Percentiles rank a stretch among this genome's conserved stretches.
These are phyloP conservation scores for Mycena albidolilacea DNA, from an alignment of 768 basidiomycete genomes.

Conservation along the genomic window DNA sequence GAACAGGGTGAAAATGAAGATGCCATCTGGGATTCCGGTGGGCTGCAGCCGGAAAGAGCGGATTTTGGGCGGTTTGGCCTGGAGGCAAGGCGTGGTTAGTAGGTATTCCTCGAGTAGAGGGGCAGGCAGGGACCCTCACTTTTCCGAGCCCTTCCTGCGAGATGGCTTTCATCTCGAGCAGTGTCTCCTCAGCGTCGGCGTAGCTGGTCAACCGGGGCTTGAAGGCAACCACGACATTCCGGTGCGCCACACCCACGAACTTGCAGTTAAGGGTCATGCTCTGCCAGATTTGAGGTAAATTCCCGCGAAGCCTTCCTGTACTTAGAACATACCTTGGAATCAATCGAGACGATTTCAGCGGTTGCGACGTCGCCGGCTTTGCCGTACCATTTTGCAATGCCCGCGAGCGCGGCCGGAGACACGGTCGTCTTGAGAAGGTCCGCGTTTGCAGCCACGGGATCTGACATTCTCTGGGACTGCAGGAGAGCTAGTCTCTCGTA, in stretches of 20 bases:
- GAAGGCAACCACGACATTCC: not conserved
- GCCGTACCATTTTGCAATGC: slow-evolving; percentile 4
- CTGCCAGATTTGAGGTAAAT: not conserved
- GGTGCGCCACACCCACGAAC: not conserved
- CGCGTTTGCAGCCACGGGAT: not conserved
- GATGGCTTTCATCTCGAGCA: slow-evolving; percentile 4
- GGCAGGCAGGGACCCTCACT: not conserved
- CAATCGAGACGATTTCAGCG: not conserved
- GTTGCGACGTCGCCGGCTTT: slow-evolving; percentile 2
- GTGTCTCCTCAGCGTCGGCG: not conserved
- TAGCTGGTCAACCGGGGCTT: not conserved
- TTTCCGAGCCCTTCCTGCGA: not conserved
- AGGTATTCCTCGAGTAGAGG: not conserved
- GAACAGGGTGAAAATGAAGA: slow-evolving; percentile 2
- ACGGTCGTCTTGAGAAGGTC: not conserved
- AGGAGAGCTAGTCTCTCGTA: not conserved
- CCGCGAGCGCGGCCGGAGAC: not conserved
- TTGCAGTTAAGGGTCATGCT: not conserved
- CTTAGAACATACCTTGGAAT: not conserved
- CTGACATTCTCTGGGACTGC: not conserved
- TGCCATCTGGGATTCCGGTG: slow-evolving; percentile 4
- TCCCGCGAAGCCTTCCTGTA: no score
- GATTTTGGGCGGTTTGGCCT: slow-evolving; percentile 4
- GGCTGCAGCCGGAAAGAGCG: not conserved
- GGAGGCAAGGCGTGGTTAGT: not conserved